Percentiles rank a stretch among this genome's conserved stretches.
phyloP scores from a whole-genome alignment of 2,329 filamentous ascomycete genomes.

The Orbilia oligospora region DNA sequence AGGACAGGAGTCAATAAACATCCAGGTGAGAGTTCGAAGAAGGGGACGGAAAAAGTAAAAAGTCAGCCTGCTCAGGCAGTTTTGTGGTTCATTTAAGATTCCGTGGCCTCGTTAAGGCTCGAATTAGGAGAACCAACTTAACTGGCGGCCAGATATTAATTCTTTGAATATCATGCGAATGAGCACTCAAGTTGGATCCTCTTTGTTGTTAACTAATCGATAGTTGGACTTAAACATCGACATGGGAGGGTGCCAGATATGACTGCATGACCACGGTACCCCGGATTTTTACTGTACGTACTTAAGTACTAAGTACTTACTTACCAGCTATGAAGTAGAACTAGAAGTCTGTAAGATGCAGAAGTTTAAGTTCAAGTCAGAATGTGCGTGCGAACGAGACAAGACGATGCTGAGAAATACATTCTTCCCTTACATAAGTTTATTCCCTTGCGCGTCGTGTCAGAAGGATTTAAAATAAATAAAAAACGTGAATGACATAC shows the following conservation, averaged over 20 bases:
- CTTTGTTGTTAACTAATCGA: slow-evolving; percentile 4
- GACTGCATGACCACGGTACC: slow-evolving; percentile 21
- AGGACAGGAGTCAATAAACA: not conserved
- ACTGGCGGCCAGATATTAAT: slow-evolving; percentile 43
- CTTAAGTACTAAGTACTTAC: too few species aligned
- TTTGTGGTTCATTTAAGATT: slow-evolving; percentile 5
- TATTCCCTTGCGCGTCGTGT: slow-evolving; percentile 36
- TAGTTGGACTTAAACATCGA: not conserved
- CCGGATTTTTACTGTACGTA: slow-evolving; percentile 10
- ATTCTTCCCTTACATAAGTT: too few species aligned
- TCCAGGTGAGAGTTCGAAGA: not conserved
- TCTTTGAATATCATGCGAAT: too few species aligned
- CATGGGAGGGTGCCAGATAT: slow-evolving; percentile 8
- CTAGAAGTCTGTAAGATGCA: too few species aligned
- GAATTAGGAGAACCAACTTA: not conserved
- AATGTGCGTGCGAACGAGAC: too few species aligned
- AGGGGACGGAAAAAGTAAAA: not conserved
- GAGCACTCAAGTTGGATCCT: slow-evolving; percentile 22
- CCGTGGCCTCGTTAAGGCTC: slow-evolving; percentile 14
- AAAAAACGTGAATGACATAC: not conserved
- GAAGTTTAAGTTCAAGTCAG: too few species aligned
- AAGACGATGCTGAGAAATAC: too few species aligned
- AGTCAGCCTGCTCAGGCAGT: slow-evolving; percentile 12
- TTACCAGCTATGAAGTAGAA: too few species aligned
- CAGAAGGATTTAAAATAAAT: slow-evolving; percentile 34